A percentile compares a stretch with the other conserved stretches of the same genome.
These are phyloP conservation scores for Coemansia sp. DNA, from an alignment of 192 early-diverging fungal species.

Conservation along the genomic window DNA sequence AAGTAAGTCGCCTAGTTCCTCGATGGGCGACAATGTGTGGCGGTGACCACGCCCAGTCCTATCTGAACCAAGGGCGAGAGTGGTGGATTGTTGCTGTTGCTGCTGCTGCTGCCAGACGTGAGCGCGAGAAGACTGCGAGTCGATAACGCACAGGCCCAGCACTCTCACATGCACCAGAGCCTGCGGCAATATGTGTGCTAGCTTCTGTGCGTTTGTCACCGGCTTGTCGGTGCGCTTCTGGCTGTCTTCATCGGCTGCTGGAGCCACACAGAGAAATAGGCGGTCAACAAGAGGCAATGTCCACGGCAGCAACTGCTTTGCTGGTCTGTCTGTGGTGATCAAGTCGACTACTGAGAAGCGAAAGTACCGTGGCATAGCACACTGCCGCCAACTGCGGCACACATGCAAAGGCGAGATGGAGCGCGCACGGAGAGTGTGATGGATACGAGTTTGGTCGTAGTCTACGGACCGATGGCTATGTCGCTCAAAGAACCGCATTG, in stretches of 20 bases:
- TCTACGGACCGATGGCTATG: slow-evolving; percentile 21
- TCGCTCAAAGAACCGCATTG: slow-evolving; percentile 21
- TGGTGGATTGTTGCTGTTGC: not conserved
- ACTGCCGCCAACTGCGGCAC: slow-evolving; percentile 31
- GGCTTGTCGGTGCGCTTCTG: not conserved
- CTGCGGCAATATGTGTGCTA: not conserved
- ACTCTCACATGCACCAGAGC: slow-evolving; percentile 9
- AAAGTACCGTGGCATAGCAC: slow-evolving; percentile 24
- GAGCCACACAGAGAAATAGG: slow-evolving; percentile 15
- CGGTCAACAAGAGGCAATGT: slow-evolving; percentile 3
- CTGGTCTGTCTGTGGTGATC: not conserved
- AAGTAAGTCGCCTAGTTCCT: not conserved
- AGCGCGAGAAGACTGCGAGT: not conserved
- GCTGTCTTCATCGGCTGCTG: not conserved
- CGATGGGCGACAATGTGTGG: not conserved
- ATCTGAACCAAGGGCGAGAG: not conserved
- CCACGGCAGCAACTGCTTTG: slow-evolving; percentile 5
- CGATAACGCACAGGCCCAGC: slow-evolving; percentile 26
- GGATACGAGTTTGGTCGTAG: slow-evolving; percentile 48
- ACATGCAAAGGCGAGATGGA: slow-evolving; percentile 32
- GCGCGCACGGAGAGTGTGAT: slow-evolving; percentile 23
- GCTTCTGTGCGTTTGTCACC: not conserved
- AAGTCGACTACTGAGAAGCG: slow-evolving; percentile 16
- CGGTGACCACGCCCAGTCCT: not conserved
- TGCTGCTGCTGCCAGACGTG: slow-evolving; percentile 6